phyloP scores from a whole-genome alignment of 2,329 filamentous ascomycete genomes.

The Fusarium scirpi region DNA sequence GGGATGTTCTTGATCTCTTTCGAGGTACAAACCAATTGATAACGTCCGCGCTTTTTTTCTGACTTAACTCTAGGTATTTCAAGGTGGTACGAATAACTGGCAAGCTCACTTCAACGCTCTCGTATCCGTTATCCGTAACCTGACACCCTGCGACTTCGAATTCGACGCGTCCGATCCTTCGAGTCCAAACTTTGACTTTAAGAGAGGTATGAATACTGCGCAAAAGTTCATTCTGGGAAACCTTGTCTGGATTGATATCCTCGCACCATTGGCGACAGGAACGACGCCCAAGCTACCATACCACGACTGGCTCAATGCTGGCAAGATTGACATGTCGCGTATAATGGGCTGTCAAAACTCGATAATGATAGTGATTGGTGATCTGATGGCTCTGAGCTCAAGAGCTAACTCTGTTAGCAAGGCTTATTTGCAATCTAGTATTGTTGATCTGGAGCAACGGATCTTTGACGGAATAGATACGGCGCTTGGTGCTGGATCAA shows the following conservation, averaged over 20 bases:
- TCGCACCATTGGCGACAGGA: constrained; percentile 27
- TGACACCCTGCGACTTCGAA: constrained; percentile 7
- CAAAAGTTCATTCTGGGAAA: constrained; percentile 36
- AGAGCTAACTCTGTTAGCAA: not conserved
- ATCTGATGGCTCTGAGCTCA: constrained; percentile 7
- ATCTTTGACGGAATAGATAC: no score
- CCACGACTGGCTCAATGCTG: constrained; percentile 19
- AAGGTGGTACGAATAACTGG: constrained; percentile 38
- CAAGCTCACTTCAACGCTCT: constrained; percentile 39
- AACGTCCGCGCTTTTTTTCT: not conserved
- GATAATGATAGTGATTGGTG: constrained; percentile 37
- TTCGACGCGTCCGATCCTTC: constrained; percentile 1
- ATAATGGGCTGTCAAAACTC: constrained; percentile 42
- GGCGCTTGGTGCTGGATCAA: not conserved
- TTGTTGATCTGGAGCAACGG: no score
- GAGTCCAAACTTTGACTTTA: constrained; percentile 14
- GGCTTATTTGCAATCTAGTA: no score
- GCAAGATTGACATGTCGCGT: constrained; percentile 29
- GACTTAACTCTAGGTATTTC: constrained; percentile 26
- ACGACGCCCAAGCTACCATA: constrained; percentile 15
- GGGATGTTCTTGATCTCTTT: constrained; percentile 47
- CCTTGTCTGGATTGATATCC: constrained; percentile 41
- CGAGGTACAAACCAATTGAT: constrained; percentile 25
- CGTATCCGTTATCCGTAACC: constrained; percentile 18
- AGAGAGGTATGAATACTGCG: constrained; percentile 31